Base-by-base conservation (phyloP, 352 stramenopile genomes). In the Salisapilia sapeloensis region DNA sequence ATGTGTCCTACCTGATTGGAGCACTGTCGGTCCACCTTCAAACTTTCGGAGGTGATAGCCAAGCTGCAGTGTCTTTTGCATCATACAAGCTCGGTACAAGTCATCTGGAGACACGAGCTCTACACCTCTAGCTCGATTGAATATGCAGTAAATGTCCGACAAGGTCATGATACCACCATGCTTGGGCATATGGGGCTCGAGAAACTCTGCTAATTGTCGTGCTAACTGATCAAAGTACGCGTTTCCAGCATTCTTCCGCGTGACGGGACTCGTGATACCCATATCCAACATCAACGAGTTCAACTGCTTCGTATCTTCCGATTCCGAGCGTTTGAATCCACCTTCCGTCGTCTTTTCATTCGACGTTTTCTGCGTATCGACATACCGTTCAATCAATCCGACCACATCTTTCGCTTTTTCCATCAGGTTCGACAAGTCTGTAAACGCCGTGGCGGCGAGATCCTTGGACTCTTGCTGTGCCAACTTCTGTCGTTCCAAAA, bases 101-200 rank as follows among this genome's bases (percentile, higher is more conserved):
- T 99, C 94, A 31, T 98, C 89, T 0, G 95, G 95, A 17, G 93
- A 98, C 30, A 99, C 82, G 24, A 98, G 59, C 46, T 97, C 94
- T 2, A 96, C 94, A 4, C 92, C 95, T 4, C 94, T 74, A 16
- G 94, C 93, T 39, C 93, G 78, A 65, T 99, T 99, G 42, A 97
- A 98, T 40, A 99, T 80, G 49, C 92, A 98, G 57, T 97, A 99
- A 29, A 98, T 89, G 67, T 99, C 95, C 16, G 93, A 97, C 4
- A 99, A 60, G 15, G 92, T 97, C 72, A 99, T 96, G 50, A 98
- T 96, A 9, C 94, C 93, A 23, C 87, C 89, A 43, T 93, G 79
- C 29, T 59, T 60, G 4, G 82, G 66, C 46, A 98, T 85, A 27
- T 70, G 56, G 6, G 57, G 46, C 14, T 53, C 48, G 6, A 95